Evolutionary conservation across 1,284 basidiomycete species (phyloP), one percentile per base, ranked within the genome.

Genomic region (Pascua sp.): DNA sequence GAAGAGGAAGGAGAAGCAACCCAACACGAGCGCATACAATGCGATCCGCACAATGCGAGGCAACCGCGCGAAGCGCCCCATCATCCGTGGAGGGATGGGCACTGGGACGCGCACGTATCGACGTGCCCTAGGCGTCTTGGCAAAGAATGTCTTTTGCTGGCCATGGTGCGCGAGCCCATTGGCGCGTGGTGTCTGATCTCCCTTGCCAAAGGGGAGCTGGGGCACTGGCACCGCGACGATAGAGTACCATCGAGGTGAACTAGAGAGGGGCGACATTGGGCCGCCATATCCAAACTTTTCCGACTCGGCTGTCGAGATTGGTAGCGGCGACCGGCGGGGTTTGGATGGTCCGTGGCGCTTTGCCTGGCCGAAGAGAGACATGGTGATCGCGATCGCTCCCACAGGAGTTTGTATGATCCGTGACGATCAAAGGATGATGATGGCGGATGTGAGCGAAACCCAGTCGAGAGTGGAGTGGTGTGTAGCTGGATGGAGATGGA

Each of bases 71-170:
- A 86, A 71, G 53, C 81, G 82, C 59, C 64, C 63, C 39, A 61
- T 72, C 10, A 83, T 60, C 63, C 84, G 81, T 2, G 81, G 79
- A 10, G 86, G 83, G 67, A 91, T 89, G 56, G 85, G 85, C 47
- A 89, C 69, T 60, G 68, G 75, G 0, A 78, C 38, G 7, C 68
- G 61, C 39, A 75, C 51, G 51, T 71, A 69, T 17, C 61, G 53
- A 32, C 24, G 24, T 7, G 24, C 10, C 49, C 42, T 10, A 42
- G 45, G 36, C 32, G 48, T 39, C 37, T 51, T 18, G 51, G 56
- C 32, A 42, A 53, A 53, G 52, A 41, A 57, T 36, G 49, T 45
- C 42, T 51, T 55, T 45, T 17, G 39, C 24, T 37, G 37, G 47
- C 43, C 50, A 47, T 60, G 59, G 46, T 57, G 60, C 38, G 47